Evolutionary conservation across 495 filamentous ascomycete genomes (phyloP).

Genomic region (Talaromyces ruber): DNA sequence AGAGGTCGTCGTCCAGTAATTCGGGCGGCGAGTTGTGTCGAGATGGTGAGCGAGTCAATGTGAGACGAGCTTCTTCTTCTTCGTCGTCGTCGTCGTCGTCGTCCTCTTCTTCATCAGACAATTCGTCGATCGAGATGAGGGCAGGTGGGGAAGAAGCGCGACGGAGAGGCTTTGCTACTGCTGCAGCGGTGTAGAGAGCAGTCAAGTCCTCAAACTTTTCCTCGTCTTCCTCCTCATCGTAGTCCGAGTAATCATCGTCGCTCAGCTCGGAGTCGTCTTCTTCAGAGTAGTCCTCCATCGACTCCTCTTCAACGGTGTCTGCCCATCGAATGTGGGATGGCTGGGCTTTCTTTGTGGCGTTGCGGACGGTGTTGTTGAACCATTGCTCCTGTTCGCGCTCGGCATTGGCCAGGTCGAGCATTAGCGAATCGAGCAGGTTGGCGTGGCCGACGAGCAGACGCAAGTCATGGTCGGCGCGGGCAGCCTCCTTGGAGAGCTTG

Average conservation of each 20-base stretch:
- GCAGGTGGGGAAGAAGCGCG: constrained; percentile 30
- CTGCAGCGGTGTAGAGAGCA: constrained; percentile 1
- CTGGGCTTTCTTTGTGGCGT: constrained; percentile 32
- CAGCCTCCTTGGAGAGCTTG: constrained; percentile 91
- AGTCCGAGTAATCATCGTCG: constrained; percentile 54
- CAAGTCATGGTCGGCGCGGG: constrained; percentile 85
- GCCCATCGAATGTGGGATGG: constrained; percentile 82
- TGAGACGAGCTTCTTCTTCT: constrained; percentile 53
- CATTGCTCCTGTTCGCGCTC: constrained; percentile 94
- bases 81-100: constrained; percentile 51
- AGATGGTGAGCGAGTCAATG: constrained; percentile 65
- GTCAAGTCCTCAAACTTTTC: constrained; percentile 27
- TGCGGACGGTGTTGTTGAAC: constrained; percentile 80
- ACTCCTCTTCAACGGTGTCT: constrained; percentile 65
- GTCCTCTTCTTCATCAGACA: constrained; percentile 53
- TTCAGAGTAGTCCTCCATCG: constrained; percentile 62
- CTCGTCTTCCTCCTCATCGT: constrained; percentile 57
- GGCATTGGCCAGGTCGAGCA: constrained; percentile 90
- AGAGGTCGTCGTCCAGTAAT: constrained; percentile 59
- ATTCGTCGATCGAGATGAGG: constrained; percentile 36
- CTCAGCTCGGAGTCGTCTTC: constrained; percentile 44
- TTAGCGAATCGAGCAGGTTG: constrained; percentile 93
- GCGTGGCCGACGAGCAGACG: constrained; percentile 91
- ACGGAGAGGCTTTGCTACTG: constrained; percentile 19
- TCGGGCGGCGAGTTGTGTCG: constrained; percentile 66